Evolutionary conservation across 163 green algal genomes (phyloP).

Genomic region (Botryococcus braunii): DNA sequence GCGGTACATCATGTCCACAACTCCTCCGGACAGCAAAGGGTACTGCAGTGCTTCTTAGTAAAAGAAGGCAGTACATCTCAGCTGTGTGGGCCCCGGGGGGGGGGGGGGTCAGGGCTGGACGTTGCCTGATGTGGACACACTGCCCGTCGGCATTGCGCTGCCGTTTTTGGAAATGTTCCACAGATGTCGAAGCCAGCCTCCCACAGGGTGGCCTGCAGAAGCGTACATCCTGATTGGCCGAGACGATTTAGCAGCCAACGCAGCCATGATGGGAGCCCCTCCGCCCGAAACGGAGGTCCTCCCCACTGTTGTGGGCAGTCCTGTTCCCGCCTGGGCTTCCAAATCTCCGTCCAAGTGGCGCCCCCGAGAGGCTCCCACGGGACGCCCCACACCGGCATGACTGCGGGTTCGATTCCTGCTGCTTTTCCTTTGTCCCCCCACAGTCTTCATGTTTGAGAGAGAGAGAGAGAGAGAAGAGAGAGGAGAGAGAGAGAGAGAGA

Average conservation of each 20-base stretch:
- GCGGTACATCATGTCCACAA: no score
- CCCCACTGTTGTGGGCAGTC: not conserved
- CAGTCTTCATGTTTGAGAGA: no score
- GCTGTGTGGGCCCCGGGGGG: no score
- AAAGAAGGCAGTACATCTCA: no score
- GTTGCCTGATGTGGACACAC: conserved; percentile 45
- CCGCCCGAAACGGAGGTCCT: not conserved
- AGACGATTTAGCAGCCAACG: conserved; percentile 60
- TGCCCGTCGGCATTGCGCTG: conserved; percentile 65
- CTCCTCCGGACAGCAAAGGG: no score
- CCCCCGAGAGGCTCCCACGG: not conserved
- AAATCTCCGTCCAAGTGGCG: not conserved
- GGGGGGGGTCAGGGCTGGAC: conserved; percentile 60
- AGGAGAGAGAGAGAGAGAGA: no score
- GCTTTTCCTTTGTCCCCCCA: no score
- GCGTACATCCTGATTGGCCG: conserved; percentile 65
- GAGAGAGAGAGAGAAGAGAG: no score
- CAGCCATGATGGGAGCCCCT: conserved; percentile 4
- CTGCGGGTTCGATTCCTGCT: no score
- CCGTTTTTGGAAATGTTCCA: conserved; percentile 62
- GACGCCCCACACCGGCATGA: no score
- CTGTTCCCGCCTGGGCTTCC: not conserved
- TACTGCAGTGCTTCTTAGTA: no score
- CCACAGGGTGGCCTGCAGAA: conserved; percentile 54
- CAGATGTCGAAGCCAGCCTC: conserved; percentile 42